phyloP scores from a whole-genome alignment of 1,284 basidiomycete genomes.

The Trichosporon inkin region DNA sequence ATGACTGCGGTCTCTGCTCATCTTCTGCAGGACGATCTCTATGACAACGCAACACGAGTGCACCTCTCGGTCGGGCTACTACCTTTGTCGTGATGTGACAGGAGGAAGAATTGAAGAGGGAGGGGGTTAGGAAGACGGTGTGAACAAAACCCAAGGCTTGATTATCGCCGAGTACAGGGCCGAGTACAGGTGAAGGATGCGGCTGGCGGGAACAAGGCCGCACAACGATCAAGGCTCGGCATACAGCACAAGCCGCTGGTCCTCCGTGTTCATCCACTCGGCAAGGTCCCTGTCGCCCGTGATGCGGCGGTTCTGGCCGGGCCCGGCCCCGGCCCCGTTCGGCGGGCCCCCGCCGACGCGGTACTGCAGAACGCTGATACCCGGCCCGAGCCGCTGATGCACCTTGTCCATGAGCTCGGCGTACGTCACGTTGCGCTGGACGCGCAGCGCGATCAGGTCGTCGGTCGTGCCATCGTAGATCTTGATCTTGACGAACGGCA shows the following conservation, averaged over 20 bases:
- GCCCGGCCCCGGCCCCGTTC: conserved; percentile 18
- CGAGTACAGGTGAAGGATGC: too few species aligned
- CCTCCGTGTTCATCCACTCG: conserved; percentile 75
- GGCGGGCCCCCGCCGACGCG: conserved; percentile 57
- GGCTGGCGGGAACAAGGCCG: too few species aligned
- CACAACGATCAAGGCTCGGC: conserved; percentile 53
- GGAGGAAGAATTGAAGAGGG: too few species aligned
- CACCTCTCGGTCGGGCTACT: too few species aligned
- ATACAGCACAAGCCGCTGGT: conserved; percentile 78
- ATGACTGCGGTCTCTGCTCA: too few species aligned
- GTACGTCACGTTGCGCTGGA: conserved; percentile 86
- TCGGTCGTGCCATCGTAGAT: conserved; percentile 88
- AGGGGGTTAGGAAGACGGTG: too few species aligned
- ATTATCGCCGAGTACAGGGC: too few species aligned
- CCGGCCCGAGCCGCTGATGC: conserved; percentile 72
- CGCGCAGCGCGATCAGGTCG: conserved; percentile 94
- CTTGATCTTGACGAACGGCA: conserved; percentile 94
- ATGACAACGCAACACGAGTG: too few species aligned
- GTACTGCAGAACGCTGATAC: conserved; percentile 67
- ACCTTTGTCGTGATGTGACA: too few species aligned
- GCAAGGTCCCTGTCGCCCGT: conserved; percentile 67
- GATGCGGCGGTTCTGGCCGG: conserved; percentile 54
- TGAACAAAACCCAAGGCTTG: too few species aligned
- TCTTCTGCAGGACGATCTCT: too few species aligned
- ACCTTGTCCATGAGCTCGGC: conserved; percentile 86